These are phyloP conservation scores for Erigeron philadelphicus DNA, from an alignment of 140 eudicot genomes.

Conservation along the genomic window DNA sequence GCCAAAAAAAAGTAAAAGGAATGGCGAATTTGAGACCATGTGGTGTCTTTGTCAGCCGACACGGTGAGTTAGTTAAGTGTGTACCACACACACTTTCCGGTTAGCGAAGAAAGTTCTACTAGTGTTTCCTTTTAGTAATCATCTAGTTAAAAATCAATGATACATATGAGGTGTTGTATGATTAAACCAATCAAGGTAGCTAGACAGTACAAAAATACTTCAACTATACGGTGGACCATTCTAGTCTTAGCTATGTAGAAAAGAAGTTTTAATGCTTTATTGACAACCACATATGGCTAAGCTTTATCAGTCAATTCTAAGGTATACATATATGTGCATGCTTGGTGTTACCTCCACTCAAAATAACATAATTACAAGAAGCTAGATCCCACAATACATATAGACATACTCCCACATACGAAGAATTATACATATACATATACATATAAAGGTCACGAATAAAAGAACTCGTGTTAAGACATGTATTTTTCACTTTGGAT, in stretches of 20 bases:
- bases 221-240: slow-evolving; percentile 43
- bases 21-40: slow-evolving; percentile 53
- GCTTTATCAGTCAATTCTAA: slow-evolving; percentile 29
- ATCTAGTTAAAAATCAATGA: slow-evolving; percentile 28
- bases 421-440: not conserved
- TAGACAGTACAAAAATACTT: slow-evolving; percentile 24
- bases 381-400: not conserved
- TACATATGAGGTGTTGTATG: slow-evolving; percentile 18
- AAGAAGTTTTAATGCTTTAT: slow-evolving; percentile 35
- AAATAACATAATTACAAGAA: not conserved
- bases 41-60: slow-evolving; percentile 46
- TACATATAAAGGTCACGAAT: not conserved
- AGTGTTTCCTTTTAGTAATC: slow-evolving; percentile 29
- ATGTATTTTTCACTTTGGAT: not conserved
- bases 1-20: slow-evolving; percentile 59
- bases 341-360: slow-evolving; percentile 20
- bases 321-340: slow-evolving; percentile 29
- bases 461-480: not conserved
- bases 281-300: slow-evolving; percentile 31
- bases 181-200: slow-evolving; percentile 30
- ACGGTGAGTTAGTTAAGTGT: slow-evolving; percentile 29
- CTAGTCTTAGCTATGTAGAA: slow-evolving; percentile 20
- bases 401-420: not conserved
- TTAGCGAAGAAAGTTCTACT: slow-evolving; percentile 34
- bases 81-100: slow-evolving; percentile 33